Conservation (phyloP, 2,329 filamentous ascomycete species). For the Dryadomyces quercivorus region DNA sequence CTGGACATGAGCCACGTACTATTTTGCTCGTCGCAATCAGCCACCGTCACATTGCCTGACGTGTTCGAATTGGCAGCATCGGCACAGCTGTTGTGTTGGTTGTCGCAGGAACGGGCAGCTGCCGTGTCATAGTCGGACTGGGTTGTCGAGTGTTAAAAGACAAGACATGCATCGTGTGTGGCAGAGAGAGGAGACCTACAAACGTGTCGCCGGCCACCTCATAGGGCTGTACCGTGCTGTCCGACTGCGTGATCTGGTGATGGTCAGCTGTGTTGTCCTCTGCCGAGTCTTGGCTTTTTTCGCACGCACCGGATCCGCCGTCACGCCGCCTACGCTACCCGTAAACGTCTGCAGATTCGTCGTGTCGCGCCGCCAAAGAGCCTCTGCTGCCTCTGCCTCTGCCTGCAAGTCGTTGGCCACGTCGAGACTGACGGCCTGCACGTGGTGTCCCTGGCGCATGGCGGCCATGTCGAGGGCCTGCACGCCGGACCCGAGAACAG, state of each 20-base stretch:
- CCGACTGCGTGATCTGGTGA: constrained; percentile 25
- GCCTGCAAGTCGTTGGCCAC: not conserved
- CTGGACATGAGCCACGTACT: constrained; percentile 22
- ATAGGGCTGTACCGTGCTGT: constrained; percentile 27
- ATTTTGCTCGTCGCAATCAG: constrained; percentile 32
- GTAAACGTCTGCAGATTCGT: constrained; percentile 29
- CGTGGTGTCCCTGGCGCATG: not conserved
- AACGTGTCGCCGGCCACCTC: constrained; percentile 32
- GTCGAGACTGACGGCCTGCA: not conserved
- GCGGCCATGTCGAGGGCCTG: not conserved
- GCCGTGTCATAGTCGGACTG: constrained; percentile 31
- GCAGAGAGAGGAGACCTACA: constrained; percentile 19
- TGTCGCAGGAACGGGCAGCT: constrained; percentile 31
- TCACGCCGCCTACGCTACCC: constrained; percentile 25
- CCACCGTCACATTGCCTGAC: constrained; percentile 22
- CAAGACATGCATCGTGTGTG: too few species aligned
- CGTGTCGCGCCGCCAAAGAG: constrained; percentile 6
- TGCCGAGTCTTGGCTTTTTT: not conserved
- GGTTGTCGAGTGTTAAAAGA: not conserved
- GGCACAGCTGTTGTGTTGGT: constrained; percentile 36
- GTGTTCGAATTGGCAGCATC: constrained; percentile 25
- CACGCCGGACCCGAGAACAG: constrained; percentile 1
- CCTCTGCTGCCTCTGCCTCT: not conserved
- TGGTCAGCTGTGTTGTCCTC: not conserved
- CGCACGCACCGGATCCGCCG: constrained; percentile 20